phyloP scores from a whole-genome alignment of 495 filamentous ascomycete species.

The Aspergillus wentii region DNA sequence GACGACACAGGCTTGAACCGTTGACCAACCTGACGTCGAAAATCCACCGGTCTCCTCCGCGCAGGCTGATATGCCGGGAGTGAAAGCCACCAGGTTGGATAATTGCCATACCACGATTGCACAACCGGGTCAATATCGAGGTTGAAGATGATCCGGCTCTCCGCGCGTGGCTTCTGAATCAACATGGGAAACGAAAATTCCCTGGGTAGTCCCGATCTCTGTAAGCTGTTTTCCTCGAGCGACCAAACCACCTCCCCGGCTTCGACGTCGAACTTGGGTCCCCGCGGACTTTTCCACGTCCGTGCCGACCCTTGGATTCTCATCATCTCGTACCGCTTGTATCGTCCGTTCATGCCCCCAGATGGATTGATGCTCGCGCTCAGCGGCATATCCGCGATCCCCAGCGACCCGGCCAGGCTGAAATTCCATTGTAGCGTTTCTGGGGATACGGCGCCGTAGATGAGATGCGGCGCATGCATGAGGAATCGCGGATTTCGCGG shows the following conservation, averaged over 20 bases:
- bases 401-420: slow-evolving; percentile 43
- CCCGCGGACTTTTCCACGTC: slow-evolving; percentile 28
- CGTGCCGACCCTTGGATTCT: slow-evolving; percentile 48
- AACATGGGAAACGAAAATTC: slow-evolving; percentile 53
- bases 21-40: slow-evolving; percentile 31
- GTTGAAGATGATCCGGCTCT: slow-evolving; percentile 22
- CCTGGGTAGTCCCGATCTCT: slow-evolving; percentile 47
- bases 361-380: slow-evolving; percentile 40
- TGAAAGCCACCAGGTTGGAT: slow-evolving; percentile 26
- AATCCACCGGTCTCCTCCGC: slow-evolving; percentile 24
- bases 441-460: slow-evolving; percentile 48
- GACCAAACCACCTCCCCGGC: slow-evolving; percentile 48
- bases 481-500: slow-evolving; percentile 35
- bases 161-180: slow-evolving; percentile 32
- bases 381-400: slow-evolving; percentile 39
- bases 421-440: slow-evolving; percentile 51
- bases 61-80: slow-evolving; percentile 25
- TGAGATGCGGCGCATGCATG: slow-evolving; percentile 48
- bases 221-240: slow-evolving; percentile 46
- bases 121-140: slow-evolving; percentile 39
- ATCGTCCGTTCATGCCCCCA: slow-evolving; percentile 32
- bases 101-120: slow-evolving; percentile 26
- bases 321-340: slow-evolving; percentile 50
- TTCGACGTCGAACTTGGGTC: slow-evolving; percentile 32
- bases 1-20: slow-evolving; percentile 27